Percentiles rank a stretch among this genome's conserved stretches.
phyloP scores from a whole-genome alignment of 768 basidiomycete genomes.

The Hortiboletus campestris region DNA sequence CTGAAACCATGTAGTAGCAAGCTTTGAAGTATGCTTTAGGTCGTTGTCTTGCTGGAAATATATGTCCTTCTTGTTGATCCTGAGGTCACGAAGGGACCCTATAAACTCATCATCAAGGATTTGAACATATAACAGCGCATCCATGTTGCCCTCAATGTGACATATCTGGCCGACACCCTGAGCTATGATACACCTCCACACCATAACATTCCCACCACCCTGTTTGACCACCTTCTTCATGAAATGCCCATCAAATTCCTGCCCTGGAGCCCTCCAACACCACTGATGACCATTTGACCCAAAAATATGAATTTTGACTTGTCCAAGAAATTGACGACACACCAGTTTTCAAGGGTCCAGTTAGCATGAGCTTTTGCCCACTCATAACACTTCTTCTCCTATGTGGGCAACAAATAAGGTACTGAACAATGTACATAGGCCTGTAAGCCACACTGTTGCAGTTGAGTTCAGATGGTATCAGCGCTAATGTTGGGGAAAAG shows the following conservation, averaged over 20 bases:
- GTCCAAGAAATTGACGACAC: conserved; percentile 15
- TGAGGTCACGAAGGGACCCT: conserved; percentile 25
- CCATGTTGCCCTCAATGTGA: conserved; percentile 34
- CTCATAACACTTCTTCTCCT: conserved; percentile 12
- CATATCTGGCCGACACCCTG: conserved; percentile 28
- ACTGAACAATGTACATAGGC: conserved; percentile 2
- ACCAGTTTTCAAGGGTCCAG: conserved; percentile 23
- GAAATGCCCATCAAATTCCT: conserved; percentile 21
- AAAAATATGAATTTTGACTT: too few species aligned
- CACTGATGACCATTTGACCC: too few species aligned
- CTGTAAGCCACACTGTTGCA: neutral
- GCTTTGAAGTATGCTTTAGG: conserved; percentile 34
- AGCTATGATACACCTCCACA: conserved; percentile 37
- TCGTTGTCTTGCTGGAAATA: conserved; percentile 39
- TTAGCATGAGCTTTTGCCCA: conserved; percentile 22
- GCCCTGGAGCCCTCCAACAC: too few species aligned
- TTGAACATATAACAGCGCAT: conserved; percentile 22
- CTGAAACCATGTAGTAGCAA: too few species aligned
- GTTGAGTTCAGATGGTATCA: neutral
- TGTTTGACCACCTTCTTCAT: conserved; percentile 34
- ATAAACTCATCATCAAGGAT: conserved; percentile 32
- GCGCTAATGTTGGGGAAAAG: neutral
- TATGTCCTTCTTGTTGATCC: conserved; percentile 6
- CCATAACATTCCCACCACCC: conserved; percentile 35
- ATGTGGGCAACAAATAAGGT: conserved; percentile 22